Conservation (phyloP, 2,329 filamentous ascomycete species). For the Aureobasidium sp. region DNA sequence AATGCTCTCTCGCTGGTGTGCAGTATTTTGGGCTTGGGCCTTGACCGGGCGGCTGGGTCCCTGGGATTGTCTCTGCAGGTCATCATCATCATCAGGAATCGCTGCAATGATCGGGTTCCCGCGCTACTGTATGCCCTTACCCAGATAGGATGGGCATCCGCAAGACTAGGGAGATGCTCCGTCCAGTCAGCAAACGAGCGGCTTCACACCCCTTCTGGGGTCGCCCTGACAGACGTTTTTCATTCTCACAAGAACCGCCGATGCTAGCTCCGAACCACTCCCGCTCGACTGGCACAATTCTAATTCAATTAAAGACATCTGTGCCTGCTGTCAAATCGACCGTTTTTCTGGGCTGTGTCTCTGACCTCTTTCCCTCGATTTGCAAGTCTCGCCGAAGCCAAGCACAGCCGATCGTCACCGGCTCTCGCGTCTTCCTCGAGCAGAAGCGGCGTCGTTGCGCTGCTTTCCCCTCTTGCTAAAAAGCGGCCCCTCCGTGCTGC, state of each 20-base stretch:
- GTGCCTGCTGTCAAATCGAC: slow-evolving; percentile 15
- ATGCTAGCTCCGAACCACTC: slow-evolving; percentile 14
- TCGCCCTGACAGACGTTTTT: slow-evolving; percentile 15
- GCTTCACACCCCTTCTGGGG: slow-evolving; percentile 10
- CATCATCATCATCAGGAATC: slow-evolving; percentile 13
- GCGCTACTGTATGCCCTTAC: slow-evolving; percentile 15
- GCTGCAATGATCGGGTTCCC: slow-evolving; percentile 8
- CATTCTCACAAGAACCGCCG: slow-evolving; percentile 10
- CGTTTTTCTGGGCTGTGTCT: slow-evolving; percentile 12
- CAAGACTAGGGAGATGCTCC: slow-evolving; percentile 16
- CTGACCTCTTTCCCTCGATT: slow-evolving; percentile 8
- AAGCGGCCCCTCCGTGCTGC: background rate
- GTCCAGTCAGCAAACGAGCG: slow-evolving; percentile 15
- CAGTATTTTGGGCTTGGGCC: slow-evolving; percentile 1
- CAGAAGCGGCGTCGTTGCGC: slow-evolving; percentile 8
- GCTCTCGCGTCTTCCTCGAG: slow-evolving; percentile 9
- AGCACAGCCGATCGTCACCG: slow-evolving; percentile 14
- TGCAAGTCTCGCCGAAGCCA: slow-evolving; percentile 13
- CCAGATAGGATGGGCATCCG: background rate
- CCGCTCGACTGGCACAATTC: slow-evolving; percentile 16
- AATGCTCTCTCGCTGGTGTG: background rate
- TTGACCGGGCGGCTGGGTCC: slow-evolving; percentile 14
- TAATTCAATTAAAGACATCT: slow-evolving; percentile 17
- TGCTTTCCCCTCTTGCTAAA: slow-evolving; percentile 7
- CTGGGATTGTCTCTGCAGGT: slow-evolving; percentile 14